Percentiles rank a stretch among this genome's conserved stretches.
Evolutionary conservation across 352 stramenopile genomes (phyloP).

Genomic region (Phytopythium chamaehyphon): DNA sequence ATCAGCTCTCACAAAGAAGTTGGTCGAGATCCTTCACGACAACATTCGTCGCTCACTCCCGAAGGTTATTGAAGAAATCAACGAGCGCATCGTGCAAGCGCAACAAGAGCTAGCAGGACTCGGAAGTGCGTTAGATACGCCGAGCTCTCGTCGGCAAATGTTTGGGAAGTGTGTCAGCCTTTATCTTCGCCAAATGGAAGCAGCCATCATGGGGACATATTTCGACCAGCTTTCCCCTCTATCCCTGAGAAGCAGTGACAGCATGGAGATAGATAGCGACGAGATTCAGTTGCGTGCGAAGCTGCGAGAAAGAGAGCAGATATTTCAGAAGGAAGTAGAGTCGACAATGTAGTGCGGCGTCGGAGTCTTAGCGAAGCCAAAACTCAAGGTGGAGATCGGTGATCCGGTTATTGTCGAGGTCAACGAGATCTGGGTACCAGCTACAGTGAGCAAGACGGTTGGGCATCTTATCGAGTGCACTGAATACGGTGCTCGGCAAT

Average conservation of each 20-base stretch:
- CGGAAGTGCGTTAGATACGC: slow-evolving; percentile 17
- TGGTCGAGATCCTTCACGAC: slow-evolving; percentile 45
- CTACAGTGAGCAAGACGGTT: too few relatives aligned
- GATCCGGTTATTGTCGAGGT: not conserved
- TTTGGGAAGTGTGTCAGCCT: slow-evolving; percentile 26
- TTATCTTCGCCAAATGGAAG: slow-evolving; percentile 32
- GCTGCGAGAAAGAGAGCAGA: slow-evolving; percentile 1
- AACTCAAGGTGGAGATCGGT: not conserved
- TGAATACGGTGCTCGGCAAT: not conserved
- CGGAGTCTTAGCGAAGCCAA: not conserved
- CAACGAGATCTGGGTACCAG: not conserved
- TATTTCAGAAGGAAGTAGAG: slow-evolving; percentile 1
- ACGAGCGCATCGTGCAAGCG: slow-evolving; percentile 13
- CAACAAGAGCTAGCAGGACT: slow-evolving; percentile 17
- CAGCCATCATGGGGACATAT: slow-evolving; percentile 11
- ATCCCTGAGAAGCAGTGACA: not conserved
- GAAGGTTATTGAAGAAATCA: slow-evolving; percentile 41
- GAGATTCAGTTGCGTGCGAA: not conserved
- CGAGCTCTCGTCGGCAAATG: slow-evolving; percentile 16
- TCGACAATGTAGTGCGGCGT: not conserved
- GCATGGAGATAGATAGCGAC: not conserved
- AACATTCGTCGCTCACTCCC: slow-evolving; percentile 45
- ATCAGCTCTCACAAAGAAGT: slow-evolving; percentile 18
- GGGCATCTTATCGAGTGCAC: not conserved
- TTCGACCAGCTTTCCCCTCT: not conserved